These are phyloP conservation scores for Neckera pumila DNA, from an alignment of 225 moss, liverwort and hornwort genomes.

Conservation along the genomic window DNA sequence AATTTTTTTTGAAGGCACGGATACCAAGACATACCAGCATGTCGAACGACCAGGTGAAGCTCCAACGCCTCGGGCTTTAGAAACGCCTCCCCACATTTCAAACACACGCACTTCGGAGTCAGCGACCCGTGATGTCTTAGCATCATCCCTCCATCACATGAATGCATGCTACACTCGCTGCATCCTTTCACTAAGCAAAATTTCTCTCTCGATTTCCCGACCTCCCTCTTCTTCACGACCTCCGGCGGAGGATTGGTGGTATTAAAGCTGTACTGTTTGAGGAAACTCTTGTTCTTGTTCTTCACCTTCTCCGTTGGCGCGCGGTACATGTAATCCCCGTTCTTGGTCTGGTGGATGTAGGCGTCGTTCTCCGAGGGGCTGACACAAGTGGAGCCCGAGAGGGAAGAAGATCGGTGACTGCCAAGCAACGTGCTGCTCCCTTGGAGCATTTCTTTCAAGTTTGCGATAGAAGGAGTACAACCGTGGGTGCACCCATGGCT, in stretches of 20 bases:
- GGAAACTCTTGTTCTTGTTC: constrained; percentile 11
- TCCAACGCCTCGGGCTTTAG: constrained; percentile 71
- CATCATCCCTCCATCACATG: neutral
- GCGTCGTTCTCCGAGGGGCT: constrained; percentile 17
- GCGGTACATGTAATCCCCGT: constrained; percentile 15
- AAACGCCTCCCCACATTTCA: constrained; percentile 78
- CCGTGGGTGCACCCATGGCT: constrained; percentile 18
- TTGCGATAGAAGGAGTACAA: constrained; percentile 28
- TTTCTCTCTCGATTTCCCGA: constrained; percentile 1
- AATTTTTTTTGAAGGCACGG: neutral
- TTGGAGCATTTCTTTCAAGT: constrained; percentile 30
- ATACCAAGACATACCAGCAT: constrained; percentile 47
- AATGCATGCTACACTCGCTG: constrained; percentile 31
- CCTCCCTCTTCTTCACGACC: neutral
- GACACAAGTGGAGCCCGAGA: constrained; percentile 4
- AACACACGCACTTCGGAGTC: constrained; percentile 60
- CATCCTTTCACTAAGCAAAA: constrained; percentile 34
- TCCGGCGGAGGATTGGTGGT: neutral
- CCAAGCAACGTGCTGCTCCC: constrained; percentile 8
- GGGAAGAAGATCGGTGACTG: constrained; percentile 2
- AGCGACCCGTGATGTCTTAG: constrained; percentile 41
- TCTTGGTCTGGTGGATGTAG: constrained; percentile 13
- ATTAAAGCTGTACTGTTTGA: constrained; percentile 27
- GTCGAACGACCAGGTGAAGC: constrained; percentile 72
- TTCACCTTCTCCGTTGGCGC: constrained; percentile 8